A percentile compares a stretch with the other conserved stretches of the same genome.
phyloP scores from a whole-genome alignment of 169 alveolate genomes.

The Cryptosporidium ubiquitum region DNA sequence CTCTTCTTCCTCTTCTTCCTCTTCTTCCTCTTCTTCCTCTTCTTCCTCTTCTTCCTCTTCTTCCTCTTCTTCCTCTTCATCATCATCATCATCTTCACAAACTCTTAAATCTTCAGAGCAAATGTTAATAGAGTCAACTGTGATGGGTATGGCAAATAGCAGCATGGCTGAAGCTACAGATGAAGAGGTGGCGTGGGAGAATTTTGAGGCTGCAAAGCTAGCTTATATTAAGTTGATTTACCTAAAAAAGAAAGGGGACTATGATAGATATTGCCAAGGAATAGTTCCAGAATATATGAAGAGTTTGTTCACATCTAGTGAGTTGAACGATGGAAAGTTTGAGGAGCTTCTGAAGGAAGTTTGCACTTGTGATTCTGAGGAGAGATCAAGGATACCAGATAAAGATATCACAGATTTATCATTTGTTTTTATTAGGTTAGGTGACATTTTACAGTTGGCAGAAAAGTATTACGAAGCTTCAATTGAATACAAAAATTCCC shows the following conservation, averaged over 20 bases:
- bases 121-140: constrained; percentile 1
- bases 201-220: constrained; percentile 70
- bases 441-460: constrained; percentile 61
- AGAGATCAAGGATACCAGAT: constrained; percentile 36
- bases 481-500: constrained; percentile 43
- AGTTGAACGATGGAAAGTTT: constrained; percentile 31
- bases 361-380: constrained; percentile 7
- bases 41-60: constrained; percentile 1
- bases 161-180: constrained; percentile 21
- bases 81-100: constrained; percentile 47
- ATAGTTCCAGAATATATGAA: constrained; percentile 62
- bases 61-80: constrained; percentile 10
- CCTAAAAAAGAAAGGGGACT: constrained; percentile 26
- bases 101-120: neutral
- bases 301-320: constrained; percentile 10
- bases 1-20: neutral
- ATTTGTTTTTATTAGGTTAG: constrained; percentile 48
- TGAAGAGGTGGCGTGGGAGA: constrained; percentile 72
- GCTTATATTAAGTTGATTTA: constrained; percentile 55
- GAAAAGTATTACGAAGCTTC: constrained; percentile 62
- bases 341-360: constrained; percentile 30
- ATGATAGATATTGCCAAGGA: constrained; percentile 45
- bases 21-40: constrained; percentile 8
- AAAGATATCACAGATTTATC: constrained; percentile 64
- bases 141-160: neutral